phyloP scores from a whole-genome alignment of 2,329 filamentous ascomycete genomes.

The Trichoderma koningiopsis region DNA sequence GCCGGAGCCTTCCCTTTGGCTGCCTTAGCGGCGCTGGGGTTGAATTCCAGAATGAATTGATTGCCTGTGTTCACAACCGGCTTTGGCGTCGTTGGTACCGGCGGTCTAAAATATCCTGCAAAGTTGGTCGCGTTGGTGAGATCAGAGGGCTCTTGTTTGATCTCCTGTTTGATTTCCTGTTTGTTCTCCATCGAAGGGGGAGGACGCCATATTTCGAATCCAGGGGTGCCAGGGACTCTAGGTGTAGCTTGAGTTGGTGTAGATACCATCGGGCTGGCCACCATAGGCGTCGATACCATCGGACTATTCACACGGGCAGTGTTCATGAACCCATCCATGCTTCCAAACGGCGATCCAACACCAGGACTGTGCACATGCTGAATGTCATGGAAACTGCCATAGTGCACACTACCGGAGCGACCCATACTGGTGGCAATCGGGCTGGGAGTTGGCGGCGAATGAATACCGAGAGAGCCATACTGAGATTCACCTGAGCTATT shows the following conservation, averaged over 20 bases:
- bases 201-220: slow-evolving; percentile 44
- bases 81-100: slow-evolving; percentile 45
- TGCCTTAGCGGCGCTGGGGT: slow-evolving; percentile 35
- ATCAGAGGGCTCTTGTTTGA: slow-evolving; percentile 33
- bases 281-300: slow-evolving; percentile 32
- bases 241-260: slow-evolving; percentile 26
- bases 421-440: slow-evolving; percentile 34
- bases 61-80: slow-evolving; percentile 39
- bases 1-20: slow-evolving; percentile 40
- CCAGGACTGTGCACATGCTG: slow-evolving; percentile 36
- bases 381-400: slow-evolving; percentile 39
- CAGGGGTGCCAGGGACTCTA: slow-evolving; percentile 40
- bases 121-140: slow-evolving; percentile 30
- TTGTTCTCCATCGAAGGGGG: slow-evolving; percentile 33
- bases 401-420: slow-evolving; percentile 36
- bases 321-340: slow-evolving; percentile 40
- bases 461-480: slow-evolving; percentile 37
- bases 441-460: slow-evolving; percentile 38
- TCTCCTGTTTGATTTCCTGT: too few relatives aligned
- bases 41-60: slow-evolving; percentile 44
- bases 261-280: slow-evolving; percentile 31
- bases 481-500: slow-evolving; percentile 37
- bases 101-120: slow-evolving; percentile 42
- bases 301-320: slow-evolving; percentile 35
- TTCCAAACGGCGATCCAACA: slow-evolving; percentile 37